These are phyloP conservation scores for Sporisorium exsertum DNA, from an alignment of 1,284 basidiomycete genomes.

Conservation along the genomic window DNA sequence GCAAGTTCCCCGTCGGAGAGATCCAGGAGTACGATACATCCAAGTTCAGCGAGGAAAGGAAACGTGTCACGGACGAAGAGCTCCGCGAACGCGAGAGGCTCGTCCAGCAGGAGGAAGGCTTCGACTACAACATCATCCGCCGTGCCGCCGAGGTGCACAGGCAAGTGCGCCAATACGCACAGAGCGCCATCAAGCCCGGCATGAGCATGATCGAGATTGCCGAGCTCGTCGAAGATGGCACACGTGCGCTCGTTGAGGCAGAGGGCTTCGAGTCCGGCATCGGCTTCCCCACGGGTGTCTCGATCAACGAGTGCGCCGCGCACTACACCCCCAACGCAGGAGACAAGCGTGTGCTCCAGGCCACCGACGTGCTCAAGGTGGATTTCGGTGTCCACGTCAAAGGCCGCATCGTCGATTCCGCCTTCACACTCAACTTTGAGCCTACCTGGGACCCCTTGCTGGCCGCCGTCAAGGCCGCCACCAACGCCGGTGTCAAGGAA, in stretches of 20 bases:
- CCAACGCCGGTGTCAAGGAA: constrained; percentile 80
- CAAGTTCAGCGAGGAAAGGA: constrained; percentile 74
- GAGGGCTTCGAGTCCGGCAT: constrained; percentile 86
- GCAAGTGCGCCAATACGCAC: constrained; percentile 85
- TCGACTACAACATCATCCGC: constrained; percentile 84
- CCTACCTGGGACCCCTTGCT: constrained; percentile 89
- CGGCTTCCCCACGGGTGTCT: constrained; percentile 97
- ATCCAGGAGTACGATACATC: constrained; percentile 81
- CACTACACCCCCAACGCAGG: constrained; percentile 97
- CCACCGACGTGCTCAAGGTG: constrained; percentile 92
- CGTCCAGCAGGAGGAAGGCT: constrained; percentile 71
- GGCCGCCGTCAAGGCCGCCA: constrained; percentile 92
- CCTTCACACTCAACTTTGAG: constrained; percentile 91
- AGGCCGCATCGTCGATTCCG: constrained; percentile 93
- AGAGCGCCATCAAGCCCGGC: constrained; percentile 87
- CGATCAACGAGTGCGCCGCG: constrained; percentile 92
- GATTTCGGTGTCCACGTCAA: constrained; percentile 97
- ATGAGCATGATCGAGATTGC: constrained; percentile 96
- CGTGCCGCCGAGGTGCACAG: constrained; percentile 92
- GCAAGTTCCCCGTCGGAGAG: constrained; percentile 90
- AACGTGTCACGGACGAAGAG: constrained; percentile 90
- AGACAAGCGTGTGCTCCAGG: constrained; percentile 86
- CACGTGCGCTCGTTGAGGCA: constrained; percentile 82
- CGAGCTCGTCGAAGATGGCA: constrained; percentile 85
- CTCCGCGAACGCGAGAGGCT: constrained; percentile 82